Conservation (phyloP, 441 rosid genomes). For the Populus hybrid region DNA sequence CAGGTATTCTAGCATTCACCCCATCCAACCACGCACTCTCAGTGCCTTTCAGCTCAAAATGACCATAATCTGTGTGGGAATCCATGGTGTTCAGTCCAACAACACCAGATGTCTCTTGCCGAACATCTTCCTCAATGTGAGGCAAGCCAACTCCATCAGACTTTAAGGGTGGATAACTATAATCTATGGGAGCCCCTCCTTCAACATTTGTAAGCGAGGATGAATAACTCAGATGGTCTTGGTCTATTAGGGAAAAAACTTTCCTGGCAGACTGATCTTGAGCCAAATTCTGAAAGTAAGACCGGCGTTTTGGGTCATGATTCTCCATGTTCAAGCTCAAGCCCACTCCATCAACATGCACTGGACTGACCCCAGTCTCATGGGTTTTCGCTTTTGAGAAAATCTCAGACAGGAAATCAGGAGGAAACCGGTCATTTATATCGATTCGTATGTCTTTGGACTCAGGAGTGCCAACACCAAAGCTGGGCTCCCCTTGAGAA, state of each 20-base stretch:
- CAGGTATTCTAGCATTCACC: slow-evolving; percentile 39
- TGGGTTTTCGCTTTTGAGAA: slow-evolving; percentile 48
- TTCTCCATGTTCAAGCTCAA: slow-evolving; percentile 65
- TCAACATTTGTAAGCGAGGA: slow-evolving; percentile 43
- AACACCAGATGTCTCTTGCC: slow-evolving; percentile 33
- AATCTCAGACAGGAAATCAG: slow-evolving; percentile 59
- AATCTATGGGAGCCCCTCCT: slow-evolving; percentile 44
- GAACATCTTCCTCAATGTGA: slow-evolving; percentile 41
- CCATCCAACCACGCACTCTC: slow-evolving; percentile 48
- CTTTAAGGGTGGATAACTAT: slow-evolving; percentile 54
- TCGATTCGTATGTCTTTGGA: slow-evolving; percentile 65
- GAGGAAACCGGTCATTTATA: slow-evolving; percentile 72
- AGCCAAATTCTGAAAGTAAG: slow-evolving; percentile 69
- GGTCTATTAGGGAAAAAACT: slow-evolving; percentile 61
- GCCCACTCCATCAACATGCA: slow-evolving; percentile 49
- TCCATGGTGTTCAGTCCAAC: slow-evolving; percentile 35
- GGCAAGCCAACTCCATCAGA: slow-evolving; percentile 42
- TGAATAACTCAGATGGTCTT: slow-evolving; percentile 52
- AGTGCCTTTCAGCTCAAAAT: slow-evolving; percentile 40
- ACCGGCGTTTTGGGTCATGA: slow-evolving; percentile 71
- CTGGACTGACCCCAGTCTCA: slow-evolving; percentile 24
- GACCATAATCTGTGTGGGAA: slow-evolving; percentile 32
- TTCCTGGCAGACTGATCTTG: slow-evolving; percentile 45
- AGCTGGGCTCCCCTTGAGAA: slow-evolving; percentile 33
- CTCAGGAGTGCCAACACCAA: slow-evolving; percentile 28